phyloP scores from a whole-genome alignment of 78 protist genomes.

The Dictyostelium purpureum region DNA sequence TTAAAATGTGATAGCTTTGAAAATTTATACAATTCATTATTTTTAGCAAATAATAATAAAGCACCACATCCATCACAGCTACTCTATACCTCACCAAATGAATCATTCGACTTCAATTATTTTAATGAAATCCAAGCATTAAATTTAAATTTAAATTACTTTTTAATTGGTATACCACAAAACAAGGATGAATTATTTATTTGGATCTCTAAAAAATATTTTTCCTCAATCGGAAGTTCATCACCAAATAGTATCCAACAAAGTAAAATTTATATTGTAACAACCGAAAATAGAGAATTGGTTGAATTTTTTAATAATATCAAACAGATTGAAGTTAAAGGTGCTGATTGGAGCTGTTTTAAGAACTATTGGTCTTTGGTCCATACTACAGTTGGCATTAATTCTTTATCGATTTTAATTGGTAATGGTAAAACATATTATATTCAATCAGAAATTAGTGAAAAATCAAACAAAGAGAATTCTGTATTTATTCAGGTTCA shows the following conservation, averaged over 20 bases:
- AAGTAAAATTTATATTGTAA: background rate
- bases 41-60: constrained; percentile 12
- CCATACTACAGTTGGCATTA: background rate
- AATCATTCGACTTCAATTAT: constrained; percentile 7
- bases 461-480: background rate
- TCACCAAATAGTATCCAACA: background rate
- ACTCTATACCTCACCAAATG: constrained; percentile 6
- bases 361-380: background rate
- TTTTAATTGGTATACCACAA: constrained; percentile 40
- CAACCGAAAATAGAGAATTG: constrained; percentile 1
- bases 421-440: constrained; percentile 20
- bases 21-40: constrained; percentile 24
- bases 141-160: background rate
- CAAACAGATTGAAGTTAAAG: constrained; percentile 12
- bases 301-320: constrained; percentile 3
- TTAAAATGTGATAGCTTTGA: constrained; percentile 1
- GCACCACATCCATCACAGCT: constrained; percentile 58
- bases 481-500: background rate
- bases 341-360: constrained; percentile 10
- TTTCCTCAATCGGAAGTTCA: background rate
- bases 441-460: background rate
- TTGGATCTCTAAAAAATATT: constrained; percentile 41
- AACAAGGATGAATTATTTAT: constrained; percentile 22
- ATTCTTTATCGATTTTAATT: constrained; percentile 3
- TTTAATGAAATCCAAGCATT: background rate